Conservation (phyloP, 306 rosid genomes). For the Prunus dulcis region DNA sequence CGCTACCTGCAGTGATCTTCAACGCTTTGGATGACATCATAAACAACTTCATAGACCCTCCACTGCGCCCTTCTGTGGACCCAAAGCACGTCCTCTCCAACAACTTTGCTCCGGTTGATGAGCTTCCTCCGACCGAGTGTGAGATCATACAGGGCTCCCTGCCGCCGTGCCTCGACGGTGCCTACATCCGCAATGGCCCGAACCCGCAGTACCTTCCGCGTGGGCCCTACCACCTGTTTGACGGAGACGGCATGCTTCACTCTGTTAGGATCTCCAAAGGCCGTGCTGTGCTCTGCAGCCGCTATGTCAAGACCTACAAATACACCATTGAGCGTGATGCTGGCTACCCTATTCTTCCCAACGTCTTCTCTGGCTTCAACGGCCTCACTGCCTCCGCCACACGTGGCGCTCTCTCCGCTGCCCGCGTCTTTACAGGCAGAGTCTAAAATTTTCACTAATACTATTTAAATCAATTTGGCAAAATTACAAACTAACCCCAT, state of each 20-base stretch:
- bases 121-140: conserved; percentile 80
- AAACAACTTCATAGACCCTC: conserved; percentile 82
- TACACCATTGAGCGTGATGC: conserved; percentile 63
- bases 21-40: conserved; percentile 63
- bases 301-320: conserved; percentile 68
- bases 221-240: conserved; percentile 93
- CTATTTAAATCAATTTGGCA: no score
- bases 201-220: conserved; percentile 89
- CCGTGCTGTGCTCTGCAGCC: conserved; percentile 68
- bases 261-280: conserved; percentile 53
- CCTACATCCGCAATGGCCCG: conserved; percentile 87
- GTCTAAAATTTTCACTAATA: not conserved
- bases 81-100: conserved; percentile 52
- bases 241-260: conserved; percentile 95
- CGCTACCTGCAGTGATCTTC: conserved; percentile 34
- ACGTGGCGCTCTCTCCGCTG: conserved; percentile 59
- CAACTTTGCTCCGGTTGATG: conserved; percentile 73
- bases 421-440: conserved; percentile 46
- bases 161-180: conserved; percentile 65
- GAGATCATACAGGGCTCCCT: conserved; percentile 44
- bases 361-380: conserved; percentile 70
- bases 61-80: conserved; percentile 54
- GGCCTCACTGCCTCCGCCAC: conserved; percentile 65
- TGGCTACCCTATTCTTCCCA: conserved; percentile 64
- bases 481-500: no score